Evolutionary conservation across 768 basidiomycete species (phyloP), one percentile per base, ranked within the genome.

Genomic region (Gelatoporia subvermispora): DNA sequence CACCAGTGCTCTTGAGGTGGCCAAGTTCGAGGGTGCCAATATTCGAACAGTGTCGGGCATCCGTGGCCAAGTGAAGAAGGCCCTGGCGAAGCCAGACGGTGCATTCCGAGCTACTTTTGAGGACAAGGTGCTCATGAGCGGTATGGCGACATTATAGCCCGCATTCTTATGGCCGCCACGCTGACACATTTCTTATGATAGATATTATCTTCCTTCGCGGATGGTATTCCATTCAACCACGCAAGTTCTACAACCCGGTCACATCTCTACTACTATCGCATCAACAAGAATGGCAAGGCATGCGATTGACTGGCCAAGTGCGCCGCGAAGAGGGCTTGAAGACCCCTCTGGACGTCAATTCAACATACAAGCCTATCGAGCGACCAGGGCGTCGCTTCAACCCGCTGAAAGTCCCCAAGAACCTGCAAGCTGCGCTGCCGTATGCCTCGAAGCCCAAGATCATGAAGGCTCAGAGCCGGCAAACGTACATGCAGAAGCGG

Each of bases 1-100:
- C 72, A 84, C 70, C 46, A 84, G 81, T 49, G 85, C 92, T 25
- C 76, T 98, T 25, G 96, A 99, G 67, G 93, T 98, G 11, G 93
- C 93, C 48, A 98, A 96, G 67, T 98, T 99, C 58, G 96, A 99
- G 66, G 96, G 96, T 16, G 96, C 96, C n/a, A 92, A 87, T 64
- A 81, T 99, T 48, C 76, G 85, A 50, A 98, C 95, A 0, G 96
- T 98, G 7, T 93, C 91, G 5, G 96, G 96, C 10, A 90, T 99
- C 48, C 73, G 96, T 39, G 96, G 96, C 3, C 95, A 98, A 66
- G 82, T 99, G 44, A 99, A 99, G 73, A 97, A 95, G 67, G 93
- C 89, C 10, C 69, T 97, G 24, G 71, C 84, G n/a, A 97, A 94
- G 61, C 94, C 96, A 2, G 93, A 96, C 49, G 96, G 96, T 8